Evolutionary conservation across 139 green algal genomes (phyloP), one percentile per base, ranked within the genome.

Genomic region (Zygnema circumcarinatum): DNA sequence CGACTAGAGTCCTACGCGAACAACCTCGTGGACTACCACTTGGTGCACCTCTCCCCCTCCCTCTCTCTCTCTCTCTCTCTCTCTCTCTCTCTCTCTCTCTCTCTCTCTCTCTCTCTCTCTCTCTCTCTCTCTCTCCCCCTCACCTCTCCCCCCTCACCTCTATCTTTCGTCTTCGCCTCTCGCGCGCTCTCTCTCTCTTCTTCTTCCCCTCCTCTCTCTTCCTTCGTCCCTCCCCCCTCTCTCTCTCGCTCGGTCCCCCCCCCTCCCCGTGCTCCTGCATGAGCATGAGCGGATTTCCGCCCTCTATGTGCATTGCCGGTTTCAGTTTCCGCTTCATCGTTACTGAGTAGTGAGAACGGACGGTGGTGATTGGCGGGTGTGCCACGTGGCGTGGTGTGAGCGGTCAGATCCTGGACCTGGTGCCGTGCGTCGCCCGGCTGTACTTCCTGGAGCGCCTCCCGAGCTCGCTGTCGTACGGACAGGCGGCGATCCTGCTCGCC

Each of bases 21-120:
- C 92, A 97, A 95, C 83, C 91, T 99, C 62, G 95, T 98, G 35
- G 97, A 99, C 92, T 96, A 98, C 91, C 97, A 99, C 92, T 76
- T 99, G 42, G 84, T 89, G 31, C 16, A 29, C 54, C 54, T 25
- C 16, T 79, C 16, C 69, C 69, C 21, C 54, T 72, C 25, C 54
- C 54, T 29, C 54, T 29, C n/a, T n/a, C n/a, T n/a, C n/a, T n/a
- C 56, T 72, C 56, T 29, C 29, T 72, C 56, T 29, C 56, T 72
- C 56, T 29, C 56, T 29, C 56, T 29, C 56, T 72, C 56, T 29
- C 56, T 72, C 56, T 72, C 56, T 72, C 29, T 72, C 56, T 29
- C 56, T 29, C 56, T 29, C 29, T 72, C 29, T 72, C n/a, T n/a
- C n/a, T n/a, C n/a, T n/a, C n/a, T n/a, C n/a, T n/a, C n/a, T n/a